Conservation (phyloP, 352 stramenopile species). For the Phytophthora lateralis region DNA sequence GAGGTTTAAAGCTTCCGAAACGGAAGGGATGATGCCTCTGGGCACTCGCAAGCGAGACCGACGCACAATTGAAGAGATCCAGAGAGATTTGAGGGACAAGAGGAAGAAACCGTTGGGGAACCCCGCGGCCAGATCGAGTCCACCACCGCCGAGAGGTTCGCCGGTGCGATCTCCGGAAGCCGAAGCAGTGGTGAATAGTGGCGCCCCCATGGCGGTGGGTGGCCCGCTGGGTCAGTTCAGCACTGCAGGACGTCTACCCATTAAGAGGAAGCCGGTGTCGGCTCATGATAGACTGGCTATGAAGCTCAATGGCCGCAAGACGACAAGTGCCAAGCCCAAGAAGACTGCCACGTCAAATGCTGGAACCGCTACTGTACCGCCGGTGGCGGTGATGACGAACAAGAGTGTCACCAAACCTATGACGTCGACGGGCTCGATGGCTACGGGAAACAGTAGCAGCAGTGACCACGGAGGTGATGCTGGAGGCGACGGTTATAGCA, state of each 20-base stretch:
- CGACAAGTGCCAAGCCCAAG: conserved; percentile 50
- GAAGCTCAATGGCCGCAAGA: conserved; percentile 71
- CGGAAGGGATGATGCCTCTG: conserved; percentile 70
- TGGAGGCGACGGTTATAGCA: conserved; percentile 39
- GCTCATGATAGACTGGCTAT: conserved; percentile 73
- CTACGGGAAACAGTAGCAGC: conserved; percentile 29
- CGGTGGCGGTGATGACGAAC: conserved; percentile 57
- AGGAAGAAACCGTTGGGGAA: conserved; percentile 46
- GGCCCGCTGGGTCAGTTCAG: conserved; percentile 67
- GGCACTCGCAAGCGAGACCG: conserved; percentile 86
- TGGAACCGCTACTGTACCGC: conserved; percentile 44
- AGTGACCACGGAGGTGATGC: conserved; percentile 52
- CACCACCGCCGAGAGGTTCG: conserved; percentile 58
- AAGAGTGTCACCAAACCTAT: conserved; percentile 38
- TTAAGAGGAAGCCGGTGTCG: conserved; percentile 75
- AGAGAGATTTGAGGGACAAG: conserved; percentile 79
- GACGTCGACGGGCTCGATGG: conserved; percentile 25
- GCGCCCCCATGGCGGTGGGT: conserved; percentile 42
- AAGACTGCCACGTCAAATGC: conserved; percentile 36
- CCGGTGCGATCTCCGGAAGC: conserved; percentile 74
- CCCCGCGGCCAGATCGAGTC: conserved; percentile 48
- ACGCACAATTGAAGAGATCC: conserved; percentile 89
- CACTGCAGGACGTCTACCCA: conserved; percentile 34
- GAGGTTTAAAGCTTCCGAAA: conserved; percentile 59
- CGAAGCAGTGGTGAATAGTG: conserved; percentile 39